These are phyloP conservation scores for Mucor ambiguus DNA, from an alignment of 371 early-diverging fungal genomes.

Conservation along the genomic window DNA sequence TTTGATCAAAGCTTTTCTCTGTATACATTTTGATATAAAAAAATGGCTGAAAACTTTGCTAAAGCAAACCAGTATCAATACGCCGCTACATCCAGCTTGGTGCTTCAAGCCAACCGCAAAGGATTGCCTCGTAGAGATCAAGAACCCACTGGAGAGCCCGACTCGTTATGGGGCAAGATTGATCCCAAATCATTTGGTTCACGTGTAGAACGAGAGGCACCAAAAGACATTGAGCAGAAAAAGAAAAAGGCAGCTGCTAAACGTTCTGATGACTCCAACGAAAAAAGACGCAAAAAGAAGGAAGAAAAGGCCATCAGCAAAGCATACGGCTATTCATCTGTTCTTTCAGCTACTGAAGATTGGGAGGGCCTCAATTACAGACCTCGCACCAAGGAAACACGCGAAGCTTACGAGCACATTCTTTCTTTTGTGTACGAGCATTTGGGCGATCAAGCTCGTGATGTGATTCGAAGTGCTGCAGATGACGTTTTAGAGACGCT, in stretches of 20 bases:
- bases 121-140: constrained; percentile 83
- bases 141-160: constrained; percentile 96
- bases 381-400: constrained; percentile 94
- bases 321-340: constrained; percentile 79
- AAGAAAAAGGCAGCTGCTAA: constrained; percentile 61
- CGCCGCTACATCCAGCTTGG: constrained; percentile 92
- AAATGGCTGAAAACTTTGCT: constrained; percentile 80
- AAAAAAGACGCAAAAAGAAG: constrained; percentile 58
- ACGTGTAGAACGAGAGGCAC: constrained; percentile 70
- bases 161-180: constrained; percentile 86
- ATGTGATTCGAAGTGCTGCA: constrained; percentile 88
- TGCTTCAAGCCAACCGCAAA: constrained; percentile 87
- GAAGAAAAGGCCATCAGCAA: constrained; percentile 64
- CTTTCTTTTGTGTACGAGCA: constrained; percentile 78
- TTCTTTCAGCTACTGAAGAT: constrained; percentile 91
- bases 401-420: constrained; percentile 87
- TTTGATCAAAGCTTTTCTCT: constrained; percentile 4
- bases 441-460: constrained; percentile 90
- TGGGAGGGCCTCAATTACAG: constrained; percentile 86
- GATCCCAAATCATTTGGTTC: constrained; percentile 87
- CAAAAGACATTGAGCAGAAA: constrained; percentile 68
- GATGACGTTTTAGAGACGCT: constrained; percentile 84
- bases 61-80: constrained; percentile 86
- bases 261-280: constrained; percentile 49
- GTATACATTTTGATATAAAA: constrained; percentile 2